phyloP scores from a whole-genome alignment of 768 basidiomycete genomes.

The Krasilnikovozyma curviuscula region DNA sequence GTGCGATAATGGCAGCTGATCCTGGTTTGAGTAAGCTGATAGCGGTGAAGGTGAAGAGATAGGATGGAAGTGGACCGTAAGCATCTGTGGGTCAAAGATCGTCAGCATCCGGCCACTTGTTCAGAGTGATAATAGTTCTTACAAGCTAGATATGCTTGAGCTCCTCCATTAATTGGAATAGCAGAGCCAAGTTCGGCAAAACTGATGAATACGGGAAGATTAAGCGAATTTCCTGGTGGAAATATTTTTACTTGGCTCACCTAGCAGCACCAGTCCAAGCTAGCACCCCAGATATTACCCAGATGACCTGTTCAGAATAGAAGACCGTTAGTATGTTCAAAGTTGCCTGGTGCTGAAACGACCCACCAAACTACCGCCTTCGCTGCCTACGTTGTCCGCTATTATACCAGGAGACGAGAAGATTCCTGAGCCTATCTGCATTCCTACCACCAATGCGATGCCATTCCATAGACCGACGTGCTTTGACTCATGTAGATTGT shows the following conservation, averaged over 20 bases:
- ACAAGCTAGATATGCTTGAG: constrained; percentile 9
- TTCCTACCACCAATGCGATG: no score
- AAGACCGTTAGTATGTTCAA: no score
- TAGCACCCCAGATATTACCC: constrained; percentile 1
- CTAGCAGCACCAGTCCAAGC: constrained; percentile 11
- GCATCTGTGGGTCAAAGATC: constrained; percentile 1
- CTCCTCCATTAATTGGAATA: constrained; percentile 7
- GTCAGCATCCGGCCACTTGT: not conserved
- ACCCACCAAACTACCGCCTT: no score
- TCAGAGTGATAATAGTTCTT: not conserved
- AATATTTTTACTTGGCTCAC: no score
- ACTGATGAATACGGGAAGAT: no score
- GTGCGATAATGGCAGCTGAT: constrained; percentile 1
- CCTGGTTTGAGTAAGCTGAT: constrained; percentile 4
- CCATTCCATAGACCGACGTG: no score
- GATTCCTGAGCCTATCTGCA: no score
- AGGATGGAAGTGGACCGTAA: constrained; percentile 35
- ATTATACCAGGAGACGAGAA: constrained; percentile 4
- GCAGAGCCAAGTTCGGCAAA: constrained; percentile 6
- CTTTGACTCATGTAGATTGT: no score
- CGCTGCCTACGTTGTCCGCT: not conserved
- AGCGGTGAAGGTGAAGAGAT: constrained; percentile 86
- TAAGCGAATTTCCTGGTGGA: no score
- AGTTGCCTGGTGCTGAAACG: no score
- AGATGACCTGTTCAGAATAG: constrained; percentile 3